A percentile compares a stretch with the other conserved stretches of the same genome.
Evolutionary conservation across 768 basidiomycete species (phyloP).

Genomic region (Rossbeevera mucosa): DNA sequence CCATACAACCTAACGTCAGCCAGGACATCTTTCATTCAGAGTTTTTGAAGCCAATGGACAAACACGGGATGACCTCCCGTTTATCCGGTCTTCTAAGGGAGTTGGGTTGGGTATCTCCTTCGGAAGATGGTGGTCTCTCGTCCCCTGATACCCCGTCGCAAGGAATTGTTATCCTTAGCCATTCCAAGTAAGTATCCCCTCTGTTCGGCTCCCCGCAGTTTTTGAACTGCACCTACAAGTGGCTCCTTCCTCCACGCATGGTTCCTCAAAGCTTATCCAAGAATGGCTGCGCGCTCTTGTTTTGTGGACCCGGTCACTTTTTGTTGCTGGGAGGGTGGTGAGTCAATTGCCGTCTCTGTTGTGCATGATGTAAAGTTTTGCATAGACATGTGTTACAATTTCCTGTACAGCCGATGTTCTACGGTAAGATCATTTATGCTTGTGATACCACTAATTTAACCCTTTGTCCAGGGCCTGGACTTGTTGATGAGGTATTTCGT

Average conservation of each 20-base stretch:
- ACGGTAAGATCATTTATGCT: constrained; percentile 40
- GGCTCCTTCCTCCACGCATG: constrained; percentile 85
- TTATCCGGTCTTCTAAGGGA: constrained; percentile 54
- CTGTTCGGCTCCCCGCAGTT: neutral
- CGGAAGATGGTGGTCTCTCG: constrained; percentile 11
- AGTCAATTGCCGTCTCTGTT: constrained; percentile 19
- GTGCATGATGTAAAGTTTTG: neutral
- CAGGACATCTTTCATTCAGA: constrained; percentile 77
- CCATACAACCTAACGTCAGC: constrained; percentile 80
- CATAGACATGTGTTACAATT: constrained; percentile 85
- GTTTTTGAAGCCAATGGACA: constrained; percentile 68
- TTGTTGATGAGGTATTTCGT: constrained; percentile 86
- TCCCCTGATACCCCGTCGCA: constrained; percentile 16
- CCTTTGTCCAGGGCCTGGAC: constrained; percentile 56
- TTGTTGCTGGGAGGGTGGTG: constrained; percentile 92
- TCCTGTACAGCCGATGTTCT: constrained; percentile 67
- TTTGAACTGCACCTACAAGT: constrained; percentile 32
- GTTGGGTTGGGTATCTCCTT: constrained; percentile 58
- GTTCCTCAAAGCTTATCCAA: constrained; percentile 76
- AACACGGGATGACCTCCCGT: constrained; percentile 51
- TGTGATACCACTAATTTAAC: constrained; percentile 2
- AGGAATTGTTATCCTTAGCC: constrained; percentile 77
- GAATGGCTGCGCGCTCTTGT: constrained; percentile 68
- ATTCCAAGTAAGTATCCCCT: constrained; percentile 68
- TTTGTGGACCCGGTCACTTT: constrained; percentile 91